These are phyloP conservation scores for Venturia nashicola DNA, from an alignment of 2,329 filamentous ascomycete genomes.

Conservation along the genomic window DNA sequence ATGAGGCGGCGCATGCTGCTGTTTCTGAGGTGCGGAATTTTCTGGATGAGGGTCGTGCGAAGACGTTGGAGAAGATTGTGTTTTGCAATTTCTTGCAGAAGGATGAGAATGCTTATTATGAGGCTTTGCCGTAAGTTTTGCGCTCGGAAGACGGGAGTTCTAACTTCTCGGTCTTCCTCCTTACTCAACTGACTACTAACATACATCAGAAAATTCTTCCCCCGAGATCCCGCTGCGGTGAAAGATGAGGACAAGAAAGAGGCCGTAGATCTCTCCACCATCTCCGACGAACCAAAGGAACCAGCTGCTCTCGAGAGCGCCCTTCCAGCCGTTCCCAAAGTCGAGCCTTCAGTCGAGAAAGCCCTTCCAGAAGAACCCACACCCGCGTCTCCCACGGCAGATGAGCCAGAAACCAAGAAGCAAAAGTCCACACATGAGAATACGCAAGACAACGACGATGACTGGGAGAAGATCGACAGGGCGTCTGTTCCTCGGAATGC, in stretches of 20 bases:
- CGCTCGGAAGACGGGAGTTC: background rate
- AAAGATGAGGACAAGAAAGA: background rate
- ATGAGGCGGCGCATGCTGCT: conserved; percentile 60
- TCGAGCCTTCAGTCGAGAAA: background rate
- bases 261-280: background rate
- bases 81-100: conserved; percentile 77
- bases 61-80: conserved; percentile 57
- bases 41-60: conserved; percentile 32
- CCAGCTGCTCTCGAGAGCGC: background rate
- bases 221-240: background rate
- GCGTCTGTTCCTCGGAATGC: conserved; percentile 9
- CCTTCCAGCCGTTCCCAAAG: conserved; percentile 7
- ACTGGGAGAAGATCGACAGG: conserved; percentile 28
- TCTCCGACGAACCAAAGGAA: background rate
- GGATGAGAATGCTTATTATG: conserved; percentile 62
- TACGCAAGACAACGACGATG: conserved; percentile 23
- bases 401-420: conserved; percentile 34
- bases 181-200: conserved; percentile 14
- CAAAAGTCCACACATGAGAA: conserved; percentile 25
- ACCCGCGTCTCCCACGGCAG: conserved; percentile 15
- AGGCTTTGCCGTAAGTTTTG: conserved; percentile 56
- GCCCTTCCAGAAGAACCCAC: conserved; percentile 28
- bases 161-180: background rate
- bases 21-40: conserved; percentile 47
- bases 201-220: background rate